Percentiles rank a stretch among this genome's conserved stretches.
Conservation (phyloP, 176 grass and related monocot genomes). For the Panicum miliaceum region DNA sequence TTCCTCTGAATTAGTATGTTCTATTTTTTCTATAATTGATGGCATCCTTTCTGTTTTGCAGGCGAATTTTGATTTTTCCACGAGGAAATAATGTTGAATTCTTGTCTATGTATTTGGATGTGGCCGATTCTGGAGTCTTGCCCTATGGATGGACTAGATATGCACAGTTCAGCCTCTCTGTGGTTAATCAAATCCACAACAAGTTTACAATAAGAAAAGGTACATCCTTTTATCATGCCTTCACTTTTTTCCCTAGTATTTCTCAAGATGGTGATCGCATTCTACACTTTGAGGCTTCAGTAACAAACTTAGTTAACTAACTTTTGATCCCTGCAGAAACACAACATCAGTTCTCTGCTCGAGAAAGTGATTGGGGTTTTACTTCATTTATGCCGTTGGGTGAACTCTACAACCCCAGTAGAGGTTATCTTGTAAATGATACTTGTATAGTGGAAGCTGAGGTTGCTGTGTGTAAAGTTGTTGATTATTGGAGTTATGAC, state of each 20-base stretch:
- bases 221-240: slow-evolving; percentile 31
- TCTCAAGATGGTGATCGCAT: slow-evolving; percentile 13
- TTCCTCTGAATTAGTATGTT: not conserved
- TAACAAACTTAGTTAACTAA: slow-evolving; percentile 23
- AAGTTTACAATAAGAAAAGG: slow-evolving; percentile 99
- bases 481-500: slow-evolving; percentile 98
- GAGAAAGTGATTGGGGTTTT: slow-evolving; percentile 98
- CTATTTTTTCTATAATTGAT: slow-evolving; percentile 4
- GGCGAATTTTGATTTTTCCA: slow-evolving; percentile 96
- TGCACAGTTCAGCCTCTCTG: slow-evolving; percentile 89
- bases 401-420: slow-evolving; percentile 89
- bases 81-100: slow-evolving; percentile 98
- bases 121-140: slow-evolving; percentile 83
- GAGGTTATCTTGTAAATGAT: slow-evolving; percentile 99
- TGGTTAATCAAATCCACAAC: slow-evolving; percentile 87
- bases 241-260: slow-evolving; percentile 25
- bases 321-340: slow-evolving; percentile 71
- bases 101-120: slow-evolving; percentile 98
- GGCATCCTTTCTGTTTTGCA: slow-evolving; percentile 40
- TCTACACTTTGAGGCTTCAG: not conserved
- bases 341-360: slow-evolving; percentile 94
- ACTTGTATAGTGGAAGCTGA: slow-evolving; percentile 94
- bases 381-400: slow-evolving; percentile 97
- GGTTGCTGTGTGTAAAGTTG: slow-evolving; percentile 85
- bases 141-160: slow-evolving; percentile 99